phyloP scores from a whole-genome alignment of 768 basidiomycete genomes.

The Rhodotorula toruloides region DNA sequence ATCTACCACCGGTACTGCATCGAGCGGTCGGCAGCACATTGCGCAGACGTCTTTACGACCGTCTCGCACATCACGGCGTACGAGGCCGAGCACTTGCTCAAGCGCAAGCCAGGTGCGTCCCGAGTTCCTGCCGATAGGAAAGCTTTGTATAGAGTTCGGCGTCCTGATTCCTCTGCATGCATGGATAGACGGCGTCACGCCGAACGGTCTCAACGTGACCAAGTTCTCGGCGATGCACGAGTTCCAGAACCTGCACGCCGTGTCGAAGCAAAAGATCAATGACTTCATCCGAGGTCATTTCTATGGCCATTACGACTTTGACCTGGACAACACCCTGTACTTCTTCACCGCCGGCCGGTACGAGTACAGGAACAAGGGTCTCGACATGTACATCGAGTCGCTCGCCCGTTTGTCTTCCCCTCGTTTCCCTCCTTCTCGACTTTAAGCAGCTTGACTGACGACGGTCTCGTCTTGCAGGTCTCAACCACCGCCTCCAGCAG shows the following conservation, averaged over 20 bases:
- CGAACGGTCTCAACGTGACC: constrained; percentile 95
- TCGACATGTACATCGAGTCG: constrained; percentile 98
- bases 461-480: constrained; percentile 44
- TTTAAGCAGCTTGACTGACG: too few relatives aligned
- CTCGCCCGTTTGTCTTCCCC: constrained; percentile 62
- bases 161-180: neutral
- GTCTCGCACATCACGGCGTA: constrained; percentile 98
- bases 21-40: constrained; percentile 88
- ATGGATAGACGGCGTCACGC: constrained; percentile 73
- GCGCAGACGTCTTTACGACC: constrained; percentile 96
- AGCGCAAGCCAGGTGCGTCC: constrained; percentile 67
- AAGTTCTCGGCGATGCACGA: constrained; percentile 99
- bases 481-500: constrained; percentile 62
- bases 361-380: constrained; percentile 98
- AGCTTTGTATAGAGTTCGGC: too few relatives aligned
- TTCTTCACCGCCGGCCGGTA: constrained; percentile 99
- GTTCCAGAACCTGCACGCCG: constrained; percentile 80
- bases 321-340: constrained; percentile 62
- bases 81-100: constrained; percentile 90
- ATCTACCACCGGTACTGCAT: constrained; percentile 99
- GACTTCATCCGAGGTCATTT: constrained; percentile 97
- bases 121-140: too few relatives aligned
- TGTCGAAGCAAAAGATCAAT: constrained; percentile 93
- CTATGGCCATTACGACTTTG: constrained; percentile 83
- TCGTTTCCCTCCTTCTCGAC: neutral